phyloP scores from a whole-genome alignment of 208 protist species.

The Angomonas ambiguus region DNA sequence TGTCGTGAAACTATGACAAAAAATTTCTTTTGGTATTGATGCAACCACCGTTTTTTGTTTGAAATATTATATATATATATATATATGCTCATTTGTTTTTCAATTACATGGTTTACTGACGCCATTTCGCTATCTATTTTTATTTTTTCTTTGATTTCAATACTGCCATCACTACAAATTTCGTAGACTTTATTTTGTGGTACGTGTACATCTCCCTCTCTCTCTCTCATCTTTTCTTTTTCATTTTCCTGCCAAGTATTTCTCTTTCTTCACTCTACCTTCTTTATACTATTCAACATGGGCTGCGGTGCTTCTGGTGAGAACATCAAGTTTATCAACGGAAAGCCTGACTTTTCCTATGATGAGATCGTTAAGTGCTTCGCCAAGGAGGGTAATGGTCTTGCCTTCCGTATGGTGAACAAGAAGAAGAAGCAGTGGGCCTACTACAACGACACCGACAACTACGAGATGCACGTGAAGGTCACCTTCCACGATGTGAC shows the following conservation, averaged over 20 bases:
- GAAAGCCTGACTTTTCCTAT: constrained; percentile 34
- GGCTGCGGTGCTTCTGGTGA: constrained; percentile 30
- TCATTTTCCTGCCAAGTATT: constrained; percentile 5
- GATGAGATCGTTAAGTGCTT: constrained; percentile 62
- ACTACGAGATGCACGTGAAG: constrained; percentile 55
- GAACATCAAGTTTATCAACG: constrained; percentile 26
- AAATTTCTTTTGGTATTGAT: not conserved
- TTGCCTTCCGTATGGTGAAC: constrained; percentile 74
- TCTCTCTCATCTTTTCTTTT: constrained; percentile 1
- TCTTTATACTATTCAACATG: constrained; percentile 26
- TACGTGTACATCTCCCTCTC: too few relatives aligned
- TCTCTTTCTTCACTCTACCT: constrained; percentile 10
- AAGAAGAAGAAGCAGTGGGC: constrained; percentile 43
- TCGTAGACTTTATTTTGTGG: too few relatives aligned
- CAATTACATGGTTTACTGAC: too few relatives aligned
- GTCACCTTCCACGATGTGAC: constrained; percentile 62
- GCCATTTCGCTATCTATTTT: constrained; percentile 6
- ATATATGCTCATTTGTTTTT: too few relatives aligned
- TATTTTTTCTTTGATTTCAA: constrained; percentile 8
- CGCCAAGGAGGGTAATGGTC: constrained; percentile 47
- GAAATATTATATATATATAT: too few relatives aligned
- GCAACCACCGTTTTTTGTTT: too few relatives aligned
- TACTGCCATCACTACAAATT: not conserved
- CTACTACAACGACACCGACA: constrained; percentile 79
- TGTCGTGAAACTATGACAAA: too few relatives aligned